Conservation (phyloP, 176 grass and related monocot species). For the Lolium rigidum region DNA sequence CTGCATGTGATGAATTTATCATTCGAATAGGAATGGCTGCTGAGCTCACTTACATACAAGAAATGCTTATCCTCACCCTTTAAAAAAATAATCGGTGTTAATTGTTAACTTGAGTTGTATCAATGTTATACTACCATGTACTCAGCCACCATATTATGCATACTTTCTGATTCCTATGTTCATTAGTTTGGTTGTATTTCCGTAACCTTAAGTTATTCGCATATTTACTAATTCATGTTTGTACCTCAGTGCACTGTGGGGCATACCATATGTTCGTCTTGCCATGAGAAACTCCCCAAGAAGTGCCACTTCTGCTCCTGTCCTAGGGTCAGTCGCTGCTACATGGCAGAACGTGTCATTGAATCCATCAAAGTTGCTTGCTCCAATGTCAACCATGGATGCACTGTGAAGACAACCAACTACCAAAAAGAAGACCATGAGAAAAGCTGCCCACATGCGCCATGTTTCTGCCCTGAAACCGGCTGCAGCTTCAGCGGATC, state of each 20-base stretch:
- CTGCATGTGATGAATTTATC: not conserved
- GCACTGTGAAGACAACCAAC: not conserved
- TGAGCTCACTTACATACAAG: not conserved
- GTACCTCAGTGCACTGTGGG: not conserved
- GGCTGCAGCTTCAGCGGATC: not conserved
- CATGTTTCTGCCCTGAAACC: conserved; percentile 21
- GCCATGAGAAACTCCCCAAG: not conserved
- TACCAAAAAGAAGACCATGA: not conserved
- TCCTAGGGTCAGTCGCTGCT: not conserved
- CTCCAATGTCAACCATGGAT: not conserved
- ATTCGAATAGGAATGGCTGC: not conserved
- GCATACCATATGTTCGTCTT: not conserved
- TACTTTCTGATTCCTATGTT: not conserved
- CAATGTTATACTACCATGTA: not conserved
- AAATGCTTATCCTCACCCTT: not conserved
- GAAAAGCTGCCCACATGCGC: not conserved
- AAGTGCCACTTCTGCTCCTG: not conserved
- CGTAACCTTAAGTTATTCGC: too few species aligned
- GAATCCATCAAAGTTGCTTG: conserved; percentile 5
- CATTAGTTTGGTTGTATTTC: not conserved
- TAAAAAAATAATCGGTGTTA: too few species aligned
- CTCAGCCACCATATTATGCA: not conserved
- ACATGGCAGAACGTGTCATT: not conserved
- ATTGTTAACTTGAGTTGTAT: not conserved
- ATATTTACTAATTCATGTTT: not conserved